phyloP scores from a whole-genome alignment of 176 grass and related monocot species.

The Musa acuminata region DNA sequence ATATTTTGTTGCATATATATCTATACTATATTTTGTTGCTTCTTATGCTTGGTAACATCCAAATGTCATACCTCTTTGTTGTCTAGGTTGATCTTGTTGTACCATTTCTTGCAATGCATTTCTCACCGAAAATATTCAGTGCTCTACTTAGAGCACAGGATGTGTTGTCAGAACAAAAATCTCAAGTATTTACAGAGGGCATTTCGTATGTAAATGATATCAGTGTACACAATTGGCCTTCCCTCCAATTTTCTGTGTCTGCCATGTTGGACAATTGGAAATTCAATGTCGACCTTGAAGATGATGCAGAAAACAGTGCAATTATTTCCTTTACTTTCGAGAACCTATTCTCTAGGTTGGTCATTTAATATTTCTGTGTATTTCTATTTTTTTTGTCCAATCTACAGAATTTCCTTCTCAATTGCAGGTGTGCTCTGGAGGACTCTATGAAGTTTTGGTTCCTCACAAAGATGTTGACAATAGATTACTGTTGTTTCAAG shows the following conservation, averaged over 20 bases:
- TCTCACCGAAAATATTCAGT: slow-evolving; percentile 51
- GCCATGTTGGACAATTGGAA: slow-evolving; percentile 50
- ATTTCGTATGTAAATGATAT: slow-evolving; percentile 25
- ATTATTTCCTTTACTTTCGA: slow-evolving; percentile 38
- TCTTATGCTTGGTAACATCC: neutral
- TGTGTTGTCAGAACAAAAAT: slow-evolving; percentile 23
- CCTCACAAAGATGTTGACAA: slow-evolving; percentile 33
- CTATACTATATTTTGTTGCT: neutral
- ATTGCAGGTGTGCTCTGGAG: slow-evolving; percentile 53
- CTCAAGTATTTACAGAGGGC: slow-evolving; percentile 23
- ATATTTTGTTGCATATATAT: neutral
- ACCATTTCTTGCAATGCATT: slow-evolving; percentile 43
- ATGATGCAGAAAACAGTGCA: slow-evolving; percentile 33
- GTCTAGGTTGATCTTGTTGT: slow-evolving; percentile 52
- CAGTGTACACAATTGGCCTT: slow-evolving; percentile 19
- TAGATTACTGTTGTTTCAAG: slow-evolving; percentile 37
- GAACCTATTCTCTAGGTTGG: slow-evolving; percentile 51
- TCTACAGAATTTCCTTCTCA: slow-evolving; percentile 20
- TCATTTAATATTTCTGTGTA: slow-evolving; percentile 8
- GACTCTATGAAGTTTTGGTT: slow-evolving; percentile 54
- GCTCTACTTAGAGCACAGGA: slow-evolving; percentile 39
- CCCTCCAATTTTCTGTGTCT: slow-evolving; percentile 39
- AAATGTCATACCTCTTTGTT: slow-evolving; percentile 18
- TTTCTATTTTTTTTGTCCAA: neutral
- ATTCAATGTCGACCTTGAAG: slow-evolving; percentile 58